These are phyloP conservation scores for Pseudocercospora musae DNA, from an alignment of 2,329 filamentous ascomycete species.

Conservation along the genomic window DNA sequence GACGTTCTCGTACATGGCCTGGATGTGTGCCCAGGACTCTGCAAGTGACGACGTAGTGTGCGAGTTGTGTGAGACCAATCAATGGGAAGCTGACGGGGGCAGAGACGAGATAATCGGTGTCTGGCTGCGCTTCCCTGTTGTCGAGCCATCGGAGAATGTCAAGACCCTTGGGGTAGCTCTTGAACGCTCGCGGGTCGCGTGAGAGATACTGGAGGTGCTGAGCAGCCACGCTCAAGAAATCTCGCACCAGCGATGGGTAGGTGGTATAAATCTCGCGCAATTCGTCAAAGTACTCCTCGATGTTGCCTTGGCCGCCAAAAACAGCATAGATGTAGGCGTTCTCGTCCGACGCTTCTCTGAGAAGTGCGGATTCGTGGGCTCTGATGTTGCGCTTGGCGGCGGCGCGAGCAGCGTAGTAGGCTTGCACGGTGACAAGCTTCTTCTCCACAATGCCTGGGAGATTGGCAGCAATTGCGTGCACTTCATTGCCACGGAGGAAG, in stretches of 20 bases:
- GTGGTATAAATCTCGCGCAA: constrained; percentile 86
- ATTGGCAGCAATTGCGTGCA: constrained; percentile 80
- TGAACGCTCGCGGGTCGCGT: constrained; percentile 79
- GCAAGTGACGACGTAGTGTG: constrained; percentile 93
- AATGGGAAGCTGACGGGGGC: constrained; percentile 93
- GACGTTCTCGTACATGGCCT: constrained; percentile 77
- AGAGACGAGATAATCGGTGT: constrained; percentile 90
- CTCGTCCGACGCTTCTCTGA: constrained; percentile 81
- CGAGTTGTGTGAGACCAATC: constrained; percentile 92
- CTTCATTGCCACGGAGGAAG: constrained; percentile 92
- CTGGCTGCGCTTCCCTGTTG: constrained; percentile 82
- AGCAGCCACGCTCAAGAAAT: constrained; percentile 76
- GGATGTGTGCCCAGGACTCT: constrained; percentile 86
- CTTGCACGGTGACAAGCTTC: constrained; percentile 83
- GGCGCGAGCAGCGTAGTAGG: constrained; percentile 86
- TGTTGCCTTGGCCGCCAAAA: constrained; percentile 96
- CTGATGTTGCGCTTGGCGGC: constrained; percentile 83
- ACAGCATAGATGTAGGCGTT: constrained; percentile 87
- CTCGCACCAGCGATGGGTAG: constrained; percentile 85
- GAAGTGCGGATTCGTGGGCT: constrained; percentile 87
- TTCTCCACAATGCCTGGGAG: constrained; percentile 89
- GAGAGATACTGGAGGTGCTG: constrained; percentile 84
- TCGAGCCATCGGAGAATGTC: constrained; percentile 93
- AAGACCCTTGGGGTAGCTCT: constrained; percentile 95
- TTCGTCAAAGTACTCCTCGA: constrained; percentile 99